Percentiles rank a stretch among this genome's conserved stretches.
Evolutionary conservation across 179 eudicot species (phyloP).

Genomic region (Beta macrorhiza): DNA sequence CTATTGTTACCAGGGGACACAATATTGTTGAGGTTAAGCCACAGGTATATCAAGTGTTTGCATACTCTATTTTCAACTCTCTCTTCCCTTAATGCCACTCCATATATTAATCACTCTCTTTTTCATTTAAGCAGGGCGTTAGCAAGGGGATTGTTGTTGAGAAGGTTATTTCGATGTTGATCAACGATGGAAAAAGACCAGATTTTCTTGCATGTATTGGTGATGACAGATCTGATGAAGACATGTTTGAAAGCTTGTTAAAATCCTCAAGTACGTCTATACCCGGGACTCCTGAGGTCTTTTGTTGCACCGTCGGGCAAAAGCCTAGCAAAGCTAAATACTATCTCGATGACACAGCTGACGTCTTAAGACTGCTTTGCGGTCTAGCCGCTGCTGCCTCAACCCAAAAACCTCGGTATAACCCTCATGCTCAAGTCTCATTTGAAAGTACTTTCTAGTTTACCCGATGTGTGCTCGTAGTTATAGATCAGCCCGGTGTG

Average conservation of each 20-base stretch:
- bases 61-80: neutral
- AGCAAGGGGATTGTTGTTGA: constrained; percentile 80
- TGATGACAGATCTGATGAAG: constrained; percentile 87
- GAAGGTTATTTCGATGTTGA: constrained; percentile 58
- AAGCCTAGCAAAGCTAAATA: constrained; percentile 93
- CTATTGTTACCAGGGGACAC: constrained; percentile 67
- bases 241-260: constrained; percentile 74
- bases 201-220: constrained; percentile 86
- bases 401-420: constrained; percentile 53
- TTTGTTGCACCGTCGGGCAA: constrained; percentile 81
- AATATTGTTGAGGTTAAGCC: constrained; percentile 90
- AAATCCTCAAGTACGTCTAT: constrained; percentile 41
- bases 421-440: constrained; percentile 58
- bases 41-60: constrained; percentile 45
- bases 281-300: constrained; percentile 49
- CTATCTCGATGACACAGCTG: constrained; percentile 72
- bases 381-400: constrained; percentile 63
- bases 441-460: constrained; percentile 49
- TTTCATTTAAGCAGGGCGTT: constrained; percentile 54
- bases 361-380: constrained; percentile 53
- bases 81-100: neutral
- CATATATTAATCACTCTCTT: neutral
- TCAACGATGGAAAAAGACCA: constrained; percentile 41
- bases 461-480: neutral
- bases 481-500: constrained; percentile 12